Evolutionary conservation across 306 rosid species (phyloP), one percentile per base, ranked within the genome.

Genomic region (Albizia julibrissin): DNA sequence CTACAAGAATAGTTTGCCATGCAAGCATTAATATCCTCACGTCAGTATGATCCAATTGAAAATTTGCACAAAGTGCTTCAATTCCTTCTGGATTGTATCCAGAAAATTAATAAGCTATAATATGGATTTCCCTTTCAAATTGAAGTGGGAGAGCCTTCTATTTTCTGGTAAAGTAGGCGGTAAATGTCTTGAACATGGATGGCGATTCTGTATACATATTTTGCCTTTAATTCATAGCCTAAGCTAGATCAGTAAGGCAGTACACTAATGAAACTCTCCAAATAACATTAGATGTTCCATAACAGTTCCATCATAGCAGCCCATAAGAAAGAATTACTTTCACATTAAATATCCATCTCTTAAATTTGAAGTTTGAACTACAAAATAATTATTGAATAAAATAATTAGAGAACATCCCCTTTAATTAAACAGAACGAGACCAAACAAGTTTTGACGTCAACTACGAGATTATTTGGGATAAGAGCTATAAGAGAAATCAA

Each of bases 21-120:
- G 99, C 99, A 74, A 95, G 98, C 96, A 93, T 95, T 91, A 95
- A 89, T 83, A 95, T 88, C 88, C 99, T 92, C 79, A 91, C 93
- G 89, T 95, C 96, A 49, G 97, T 95, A 84, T 89, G 97, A 77
- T 89, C 89, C 81, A 95, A 88, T 79, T 92, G 96, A 91, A 95
- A 83, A 83, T 92, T 97, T 61, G 94, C 88, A 90, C 98, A 93
- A 65, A 95, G 99, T 73, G 88, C 33, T 89, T 95, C 98, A 22
- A 93, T 92, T 73, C 98, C 99, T 86, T 95, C 97, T 52, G 98
- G 99, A 76, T 98, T 95, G 97, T 73, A 87, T 84, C 73, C 80
- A 74, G 84, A 84, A 75, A 65, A 80, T 26, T 42, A 74, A 71
- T 54, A 73, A 65, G 18, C 77, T 42, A 77, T 18, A 29, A 54